These are phyloP conservation scores for Wallacemonas sp. DNA, from an alignment of 208 protist genomes.

Conservation along the genomic window DNA sequence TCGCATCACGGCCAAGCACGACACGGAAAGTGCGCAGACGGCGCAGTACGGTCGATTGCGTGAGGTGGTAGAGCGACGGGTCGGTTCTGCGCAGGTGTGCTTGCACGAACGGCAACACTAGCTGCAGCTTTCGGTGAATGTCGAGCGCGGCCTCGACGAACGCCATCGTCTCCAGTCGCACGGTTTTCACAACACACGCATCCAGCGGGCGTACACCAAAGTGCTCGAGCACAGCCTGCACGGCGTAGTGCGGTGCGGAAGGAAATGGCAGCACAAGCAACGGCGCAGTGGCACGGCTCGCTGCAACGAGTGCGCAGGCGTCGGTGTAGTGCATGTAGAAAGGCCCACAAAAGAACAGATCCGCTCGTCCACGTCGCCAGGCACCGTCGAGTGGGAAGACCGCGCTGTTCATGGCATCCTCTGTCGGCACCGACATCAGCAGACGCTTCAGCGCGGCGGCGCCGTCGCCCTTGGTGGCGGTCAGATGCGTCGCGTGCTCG, in stretches of 20 bases:
- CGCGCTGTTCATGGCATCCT: constrained; percentile 2
- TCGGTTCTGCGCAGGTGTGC: constrained; percentile 20
- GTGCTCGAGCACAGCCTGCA: constrained; percentile 39
- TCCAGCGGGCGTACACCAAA: constrained; percentile 44
- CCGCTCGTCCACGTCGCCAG: constrained; percentile 44
- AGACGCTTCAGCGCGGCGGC: constrained; percentile 2
- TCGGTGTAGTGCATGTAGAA: constrained; percentile 36
- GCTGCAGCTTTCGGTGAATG: constrained; percentile 42
- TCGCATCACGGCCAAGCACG: constrained; percentile 25
- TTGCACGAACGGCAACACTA: constrained; percentile 48
- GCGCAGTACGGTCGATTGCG: constrained; percentile 11
- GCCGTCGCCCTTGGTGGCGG: not conserved
- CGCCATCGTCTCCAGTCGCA: constrained; percentile 23
- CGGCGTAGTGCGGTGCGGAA: constrained; percentile 37
- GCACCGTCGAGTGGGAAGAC: constrained; percentile 29
- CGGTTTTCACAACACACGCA: constrained; percentile 29
- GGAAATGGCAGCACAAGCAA: constrained; percentile 47
- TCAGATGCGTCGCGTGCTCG: constrained; percentile 25
- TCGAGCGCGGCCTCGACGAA: constrained; percentile 15
- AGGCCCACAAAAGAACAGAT: constrained; percentile 51
- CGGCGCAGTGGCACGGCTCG: constrained; percentile 2
- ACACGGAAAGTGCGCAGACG: constrained; percentile 37
- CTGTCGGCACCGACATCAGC: not conserved
- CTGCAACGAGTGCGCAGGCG: constrained; percentile 3
- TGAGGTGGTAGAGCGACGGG: constrained; percentile 37